Conservation (phyloP, 805 yeast species). For the Cyberlindnera saturnus region DNA sequence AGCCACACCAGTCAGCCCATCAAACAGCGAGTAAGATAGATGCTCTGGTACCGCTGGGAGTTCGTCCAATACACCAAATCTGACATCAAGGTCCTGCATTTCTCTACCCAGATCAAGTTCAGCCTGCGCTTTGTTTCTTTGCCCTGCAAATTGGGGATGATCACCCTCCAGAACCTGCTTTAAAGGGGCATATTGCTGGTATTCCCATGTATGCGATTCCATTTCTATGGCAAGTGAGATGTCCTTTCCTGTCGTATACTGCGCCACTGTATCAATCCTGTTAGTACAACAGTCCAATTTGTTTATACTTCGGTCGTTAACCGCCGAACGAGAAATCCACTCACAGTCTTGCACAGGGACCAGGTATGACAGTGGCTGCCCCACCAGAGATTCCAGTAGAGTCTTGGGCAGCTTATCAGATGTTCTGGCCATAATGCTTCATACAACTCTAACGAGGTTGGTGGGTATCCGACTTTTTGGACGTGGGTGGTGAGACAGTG, state of each 20-base stretch:
- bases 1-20: neutral
- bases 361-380: slow-evolving; percentile 31
- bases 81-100: slow-evolving; percentile 1
- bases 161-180: slow-evolving; percentile 1
- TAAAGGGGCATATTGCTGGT: neutral
- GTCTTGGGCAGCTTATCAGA: slow-evolving; percentile 13
- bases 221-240: slow-evolving; percentile 1
- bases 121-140: slow-evolving; percentile 6
- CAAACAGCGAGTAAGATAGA: neutral
- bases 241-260: neutral
- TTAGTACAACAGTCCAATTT: no score
- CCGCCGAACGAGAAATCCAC: slow-evolving; percentile 10
- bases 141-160: slow-evolving; percentile 11
- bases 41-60: neutral
- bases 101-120: slow-evolving; percentile 1
- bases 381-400: slow-evolving; percentile 25
- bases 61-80: slow-evolving; percentile 5
- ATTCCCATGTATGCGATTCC: slow-evolving; percentile 2
- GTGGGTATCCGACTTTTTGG: no score
- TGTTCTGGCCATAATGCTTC: neutral
- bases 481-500: no score
- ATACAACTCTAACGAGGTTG: no score
- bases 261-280: slow-evolving; percentile 4
- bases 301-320: no score
- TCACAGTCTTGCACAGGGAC: slow-evolving; percentile 35